A percentile compares a stretch with the other conserved stretches of the same genome.
phyloP scores from a whole-genome alignment of 768 basidiomycete species.

The Mycena galopus region DNA sequence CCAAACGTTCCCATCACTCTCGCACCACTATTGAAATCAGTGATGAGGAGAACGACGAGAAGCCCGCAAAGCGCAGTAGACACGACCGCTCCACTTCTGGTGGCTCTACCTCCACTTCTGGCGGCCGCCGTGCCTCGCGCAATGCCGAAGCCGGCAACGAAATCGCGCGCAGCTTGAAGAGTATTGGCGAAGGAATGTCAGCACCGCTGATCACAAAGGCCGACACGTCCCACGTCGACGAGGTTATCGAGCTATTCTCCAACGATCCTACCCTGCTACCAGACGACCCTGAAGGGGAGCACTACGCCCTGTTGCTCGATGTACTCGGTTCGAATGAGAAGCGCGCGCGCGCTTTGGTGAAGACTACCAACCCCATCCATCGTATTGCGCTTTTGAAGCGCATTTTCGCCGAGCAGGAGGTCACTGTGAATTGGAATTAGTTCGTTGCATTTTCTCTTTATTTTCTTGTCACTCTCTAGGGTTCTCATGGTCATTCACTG shows the following conservation, averaged over 20 bases:
- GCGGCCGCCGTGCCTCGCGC: too few relatives aligned
- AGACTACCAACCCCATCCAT: not conserved
- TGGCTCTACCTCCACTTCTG: slow-evolving; percentile 12
- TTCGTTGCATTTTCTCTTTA: too few relatives aligned
- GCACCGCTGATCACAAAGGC: too few relatives aligned
- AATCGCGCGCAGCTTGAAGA: too few relatives aligned
- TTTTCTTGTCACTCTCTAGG: not conserved
- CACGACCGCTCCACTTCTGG: slow-evolving; percentile 3
- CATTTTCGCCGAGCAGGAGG: not conserved
- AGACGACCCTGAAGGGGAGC: too few relatives aligned
- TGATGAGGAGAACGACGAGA: not conserved
- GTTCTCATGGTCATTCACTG: not conserved
- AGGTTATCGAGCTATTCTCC: not conserved
- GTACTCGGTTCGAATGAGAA: not conserved
- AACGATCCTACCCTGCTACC: slow-evolving; percentile 18
- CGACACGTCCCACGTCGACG: slow-evolving; percentile 22
- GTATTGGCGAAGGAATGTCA: too few relatives aligned
- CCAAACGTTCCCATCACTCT: not conserved
- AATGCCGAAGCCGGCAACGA: too few relatives aligned
- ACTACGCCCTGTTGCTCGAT: slow-evolving; percentile 3
- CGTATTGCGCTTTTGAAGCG: slow-evolving; percentile 16
- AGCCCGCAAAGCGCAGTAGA: not conserved
- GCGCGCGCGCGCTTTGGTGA: slow-evolving; percentile 15
- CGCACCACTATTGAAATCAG: not conserved
- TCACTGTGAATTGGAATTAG: slow-evolving; percentile 3